Conservation (phyloP, 1,139 yeast genomes). For the Taphrina populina region DNA sequence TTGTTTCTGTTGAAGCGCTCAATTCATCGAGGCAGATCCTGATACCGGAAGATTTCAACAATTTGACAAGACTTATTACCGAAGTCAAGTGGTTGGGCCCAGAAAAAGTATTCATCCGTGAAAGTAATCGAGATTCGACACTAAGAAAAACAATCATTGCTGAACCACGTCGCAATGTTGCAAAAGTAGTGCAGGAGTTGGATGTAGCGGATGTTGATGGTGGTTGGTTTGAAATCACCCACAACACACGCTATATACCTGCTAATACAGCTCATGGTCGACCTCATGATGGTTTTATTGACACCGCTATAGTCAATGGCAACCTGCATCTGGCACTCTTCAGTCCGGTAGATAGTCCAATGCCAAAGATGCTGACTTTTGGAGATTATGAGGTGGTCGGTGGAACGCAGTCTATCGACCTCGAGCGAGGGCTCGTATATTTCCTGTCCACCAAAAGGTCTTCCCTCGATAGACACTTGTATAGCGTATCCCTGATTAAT, state of each 20-base stretch:
- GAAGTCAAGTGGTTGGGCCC: constrained; percentile 69
- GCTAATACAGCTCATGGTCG: constrained; percentile 51
- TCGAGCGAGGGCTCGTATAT: constrained; percentile 56
- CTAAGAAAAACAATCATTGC: constrained; percentile 57
- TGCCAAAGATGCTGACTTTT: constrained; percentile 57
- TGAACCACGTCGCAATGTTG: constrained; percentile 46
- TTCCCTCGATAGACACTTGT: constrained; percentile 59
- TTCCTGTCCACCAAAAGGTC: constrained; percentile 61
- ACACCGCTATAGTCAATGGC: constrained; percentile 64
- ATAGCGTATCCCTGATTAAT: constrained; percentile 51
- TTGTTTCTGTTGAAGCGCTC: constrained; percentile 40
- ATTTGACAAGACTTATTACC: constrained; percentile 61
- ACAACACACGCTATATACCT: constrained; percentile 69
- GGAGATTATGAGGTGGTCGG: constrained; percentile 70
- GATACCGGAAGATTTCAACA: constrained; percentile 42
- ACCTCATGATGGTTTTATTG: constrained; percentile 62
- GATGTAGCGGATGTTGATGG: constrained; percentile 50
- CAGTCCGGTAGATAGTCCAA: constrained; percentile 50
- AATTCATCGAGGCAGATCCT: constrained; percentile 25
- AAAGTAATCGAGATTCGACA: constrained; percentile 71
- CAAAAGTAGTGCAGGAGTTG: constrained; percentile 53
- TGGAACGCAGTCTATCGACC: constrained; percentile 60
- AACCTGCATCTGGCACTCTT: constrained; percentile 70
- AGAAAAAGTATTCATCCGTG: constrained; percentile 58
- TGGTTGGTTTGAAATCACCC: constrained; percentile 76